Evolutionary conservation across 495 filamentous ascomycete species (phyloP).

Genomic region (Penicillium herquei): DNA sequence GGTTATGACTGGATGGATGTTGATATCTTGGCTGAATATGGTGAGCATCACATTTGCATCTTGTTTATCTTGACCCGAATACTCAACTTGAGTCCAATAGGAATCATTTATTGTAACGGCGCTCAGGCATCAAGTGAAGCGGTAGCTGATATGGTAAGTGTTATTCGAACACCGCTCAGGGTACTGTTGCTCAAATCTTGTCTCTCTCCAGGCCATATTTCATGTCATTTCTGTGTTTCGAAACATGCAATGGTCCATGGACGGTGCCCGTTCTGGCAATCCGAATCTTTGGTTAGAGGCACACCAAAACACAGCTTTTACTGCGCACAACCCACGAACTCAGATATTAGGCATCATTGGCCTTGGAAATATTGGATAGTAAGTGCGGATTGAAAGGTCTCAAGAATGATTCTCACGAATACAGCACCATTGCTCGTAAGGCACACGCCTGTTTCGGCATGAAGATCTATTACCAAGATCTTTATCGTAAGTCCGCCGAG

Average conservation of each 20-base stretch:
- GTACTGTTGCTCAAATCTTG: background rate
- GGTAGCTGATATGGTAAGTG: conserved; percentile 13
- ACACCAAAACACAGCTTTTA: conserved; percentile 7
- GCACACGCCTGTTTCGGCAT: conserved; percentile 17
- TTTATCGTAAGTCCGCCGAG: conserved; percentile 9
- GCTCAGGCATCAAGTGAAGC: conserved; percentile 15
- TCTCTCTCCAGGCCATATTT: conserved; percentile 7
- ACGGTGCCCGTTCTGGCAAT: conserved; percentile 13
- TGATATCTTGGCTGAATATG: conserved; percentile 13
- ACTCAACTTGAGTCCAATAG: background rate
- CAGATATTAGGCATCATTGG: conserved; percentile 14
- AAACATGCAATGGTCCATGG: conserved; percentile 17
- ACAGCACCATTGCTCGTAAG: conserved; percentile 13
- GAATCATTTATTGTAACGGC: conserved; percentile 12
- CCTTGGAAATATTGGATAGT: conserved; percentile 18
- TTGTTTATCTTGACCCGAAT: background rate
- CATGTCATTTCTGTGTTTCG: conserved; percentile 15
- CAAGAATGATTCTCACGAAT: background rate
- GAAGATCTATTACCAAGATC: conserved; percentile 18
- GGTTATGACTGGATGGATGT: conserved; percentile 20
- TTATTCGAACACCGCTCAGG: background rate
- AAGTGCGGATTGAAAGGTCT: background rate
- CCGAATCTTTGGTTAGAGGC: conserved; percentile 12
- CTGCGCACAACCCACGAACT: conserved; percentile 11
- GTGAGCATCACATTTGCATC: background rate